These are phyloP conservation scores for Mycena venus DNA, from an alignment of 768 basidiomycete species.

Conservation along the genomic window DNA sequence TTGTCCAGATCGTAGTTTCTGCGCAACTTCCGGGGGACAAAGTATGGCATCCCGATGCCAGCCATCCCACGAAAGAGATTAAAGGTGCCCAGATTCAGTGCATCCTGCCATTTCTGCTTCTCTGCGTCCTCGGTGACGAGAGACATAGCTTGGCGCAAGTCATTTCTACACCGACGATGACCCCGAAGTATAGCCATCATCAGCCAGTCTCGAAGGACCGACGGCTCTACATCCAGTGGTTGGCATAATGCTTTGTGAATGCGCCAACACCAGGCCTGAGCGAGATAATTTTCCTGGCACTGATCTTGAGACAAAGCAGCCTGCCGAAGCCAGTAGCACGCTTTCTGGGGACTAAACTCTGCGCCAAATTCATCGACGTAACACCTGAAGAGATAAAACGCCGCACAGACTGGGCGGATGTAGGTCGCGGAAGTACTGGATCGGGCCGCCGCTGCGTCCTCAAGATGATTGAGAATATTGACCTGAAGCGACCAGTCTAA, in stretches of 20 bases:
- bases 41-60: conserved; percentile 25
- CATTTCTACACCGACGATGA: conserved; percentile 13
- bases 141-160: not conserved
- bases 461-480: conserved; percentile 8
- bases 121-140: not conserved
- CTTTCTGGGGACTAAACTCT: not conserved
- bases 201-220: conserved; percentile 12
- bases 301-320: conserved; percentile 1
- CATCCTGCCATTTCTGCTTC: not conserved
- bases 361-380: conserved; percentile 24
- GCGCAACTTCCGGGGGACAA: not conserved
- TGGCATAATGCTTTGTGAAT: conserved; percentile 21
- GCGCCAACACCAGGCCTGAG: conserved; percentile 27
- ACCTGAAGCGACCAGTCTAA: conserved; percentile 19
- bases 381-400: conserved; percentile 25
- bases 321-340: conserved; percentile 22
- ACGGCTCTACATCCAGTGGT: not conserved
- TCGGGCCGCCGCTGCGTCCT: not conserved
- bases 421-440: not conserved
- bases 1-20: conserved; percentile 2
- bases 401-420: conserved; percentile 1
- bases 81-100: not conserved
- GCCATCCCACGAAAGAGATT: not conserved
- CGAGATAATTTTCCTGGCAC: conserved; percentile 17
- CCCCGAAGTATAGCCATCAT: conserved; percentile 9